Base-by-base conservation (phyloP, 352 stramenopile species). In the Pythium brachiatum region DNA sequence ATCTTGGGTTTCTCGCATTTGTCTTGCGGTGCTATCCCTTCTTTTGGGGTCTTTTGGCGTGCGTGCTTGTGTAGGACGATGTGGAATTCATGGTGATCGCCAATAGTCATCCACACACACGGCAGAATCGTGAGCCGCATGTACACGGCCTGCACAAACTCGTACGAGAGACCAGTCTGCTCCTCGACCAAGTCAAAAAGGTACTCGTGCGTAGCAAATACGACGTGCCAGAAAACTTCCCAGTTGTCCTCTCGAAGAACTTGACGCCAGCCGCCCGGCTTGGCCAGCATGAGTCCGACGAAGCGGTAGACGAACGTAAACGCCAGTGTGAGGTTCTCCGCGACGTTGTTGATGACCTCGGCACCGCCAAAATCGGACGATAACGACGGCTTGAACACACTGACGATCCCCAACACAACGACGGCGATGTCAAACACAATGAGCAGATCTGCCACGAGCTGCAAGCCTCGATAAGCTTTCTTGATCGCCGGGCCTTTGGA, bases 101-200 rank as follows among this genome's bases (percentile, higher is more conserved):
- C 72, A 39, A 77, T 72, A 2, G 69, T 77, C 63, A 77, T 73
- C 63, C 66, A 77, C 38, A 81, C 57, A 36, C 70, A 81, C 21
- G 65, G 68, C 12, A 50, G 25, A 16, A 78, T 53, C 20, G 60
- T 46, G 9, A 71, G 36, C 4, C 73, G 73, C 70, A 76, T 76
- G 43, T 72, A 76, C 20, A 74, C 50, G 16, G 53, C 68, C 44
- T 78, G 68, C 3, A 81, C 21, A 29, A 63, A 62, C 50, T 78
- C 64, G 61, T 62, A 78, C 12, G 60, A 67, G 1, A 62, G 27
- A 3, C 53, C 50, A 5, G 68, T 78, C 11, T 46, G 7, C 57
- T 53, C 43, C 18, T 69, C 38, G 12, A 71, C 48, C 41, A 79
- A 15, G 21, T 73, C 64, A 57, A 79, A 81, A 18, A 65, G 58